Evolutionary conservation across 768 basidiomycete species (phyloP).

Genomic region (Leucocoprinus sp.): DNA sequence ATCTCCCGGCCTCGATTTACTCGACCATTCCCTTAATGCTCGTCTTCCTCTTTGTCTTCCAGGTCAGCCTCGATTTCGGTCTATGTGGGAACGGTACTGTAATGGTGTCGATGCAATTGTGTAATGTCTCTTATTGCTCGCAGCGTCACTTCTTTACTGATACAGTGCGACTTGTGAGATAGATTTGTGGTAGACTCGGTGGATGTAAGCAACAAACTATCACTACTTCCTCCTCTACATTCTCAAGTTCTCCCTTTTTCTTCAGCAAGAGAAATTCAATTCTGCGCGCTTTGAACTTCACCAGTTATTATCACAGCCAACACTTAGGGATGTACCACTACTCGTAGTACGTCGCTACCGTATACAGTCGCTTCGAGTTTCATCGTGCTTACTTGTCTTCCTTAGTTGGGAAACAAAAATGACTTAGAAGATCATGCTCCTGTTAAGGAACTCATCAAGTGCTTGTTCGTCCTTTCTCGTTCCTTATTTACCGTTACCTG

Average conservation of each 20-base stretch:
- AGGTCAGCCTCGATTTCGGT: constrained; percentile 91
- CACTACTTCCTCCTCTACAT: neutral
- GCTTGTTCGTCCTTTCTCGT: constrained; percentile 42
- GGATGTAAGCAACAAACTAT: constrained; percentile 58
- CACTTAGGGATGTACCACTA: constrained; percentile 64
- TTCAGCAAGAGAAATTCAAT: constrained; percentile 72
- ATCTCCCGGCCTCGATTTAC: neutral
- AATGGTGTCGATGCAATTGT: constrained; percentile 88
- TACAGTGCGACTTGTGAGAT: neutral
- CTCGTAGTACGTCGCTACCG: constrained; percentile 55
- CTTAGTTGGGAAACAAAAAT: constrained; percentile 87
- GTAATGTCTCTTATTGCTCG: constrained; percentile 35
- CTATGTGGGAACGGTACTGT: constrained; percentile 95
- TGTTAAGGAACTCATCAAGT: constrained; percentile 77
- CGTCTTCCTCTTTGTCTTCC: constrained; percentile 6
- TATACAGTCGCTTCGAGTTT: neutral
- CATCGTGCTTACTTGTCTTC: neutral
- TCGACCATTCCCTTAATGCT: neutral
- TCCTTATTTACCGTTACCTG: neutral
- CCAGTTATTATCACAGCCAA: constrained; percentile 60
- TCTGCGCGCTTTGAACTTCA: constrained; percentile 81
- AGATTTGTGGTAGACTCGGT: constrained; percentile 92
- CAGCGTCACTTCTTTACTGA: neutral
- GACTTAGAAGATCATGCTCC: constrained; percentile 69
- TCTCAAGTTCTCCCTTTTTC: neutral